phyloP scores from a whole-genome alignment of 306 rosid genomes.

The Cicer chorassanicum region DNA sequence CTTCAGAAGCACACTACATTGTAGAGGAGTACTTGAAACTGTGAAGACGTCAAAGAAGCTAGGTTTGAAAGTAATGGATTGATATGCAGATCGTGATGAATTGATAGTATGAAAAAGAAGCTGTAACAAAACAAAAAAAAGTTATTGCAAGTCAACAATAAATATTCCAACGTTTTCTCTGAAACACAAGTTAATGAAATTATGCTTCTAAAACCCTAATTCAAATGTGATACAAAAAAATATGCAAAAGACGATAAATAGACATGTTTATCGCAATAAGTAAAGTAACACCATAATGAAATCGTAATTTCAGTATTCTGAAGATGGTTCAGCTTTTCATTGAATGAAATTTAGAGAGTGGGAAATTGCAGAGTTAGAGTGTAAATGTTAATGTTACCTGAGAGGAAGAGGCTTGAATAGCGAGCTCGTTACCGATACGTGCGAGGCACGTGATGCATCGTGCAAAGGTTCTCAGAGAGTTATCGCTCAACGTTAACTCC shows the following conservation, averaged over 20 bases:
- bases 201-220: slow-evolving; percentile 48
- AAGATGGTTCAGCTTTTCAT: not conserved
- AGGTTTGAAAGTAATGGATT: slow-evolving; percentile 69
- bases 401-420: slow-evolving; percentile 82
- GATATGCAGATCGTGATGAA: slow-evolving; percentile 83
- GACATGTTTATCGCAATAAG: not conserved
- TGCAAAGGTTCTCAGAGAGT: slow-evolving; percentile 79
- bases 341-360: not conserved
- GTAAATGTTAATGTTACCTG: slow-evolving; percentile 51
- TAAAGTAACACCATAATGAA: not conserved
- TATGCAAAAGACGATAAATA: not conserved
- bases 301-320: not conserved
- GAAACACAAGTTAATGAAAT: not conserved
- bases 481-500: slow-evolving; percentile 78
- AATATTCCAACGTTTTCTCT: not conserved
- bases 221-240: not conserved
- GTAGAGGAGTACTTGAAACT: slow-evolving; percentile 62
- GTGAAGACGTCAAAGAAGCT: slow-evolving; percentile 73
- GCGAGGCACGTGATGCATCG: slow-evolving; percentile 91
- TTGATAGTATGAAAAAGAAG: slow-evolving; percentile 76
- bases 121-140: slow-evolving; percentile 45
- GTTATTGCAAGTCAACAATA: not conserved
- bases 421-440: slow-evolving; percentile 86
- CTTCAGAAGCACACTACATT: slow-evolving; percentile 89
- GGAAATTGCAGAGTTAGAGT: slow-evolving; percentile 1